These are phyloP conservation scores for Pichia kluyveri DNA, from an alignment of 805 yeast genomes.

Conservation along the genomic window DNA sequence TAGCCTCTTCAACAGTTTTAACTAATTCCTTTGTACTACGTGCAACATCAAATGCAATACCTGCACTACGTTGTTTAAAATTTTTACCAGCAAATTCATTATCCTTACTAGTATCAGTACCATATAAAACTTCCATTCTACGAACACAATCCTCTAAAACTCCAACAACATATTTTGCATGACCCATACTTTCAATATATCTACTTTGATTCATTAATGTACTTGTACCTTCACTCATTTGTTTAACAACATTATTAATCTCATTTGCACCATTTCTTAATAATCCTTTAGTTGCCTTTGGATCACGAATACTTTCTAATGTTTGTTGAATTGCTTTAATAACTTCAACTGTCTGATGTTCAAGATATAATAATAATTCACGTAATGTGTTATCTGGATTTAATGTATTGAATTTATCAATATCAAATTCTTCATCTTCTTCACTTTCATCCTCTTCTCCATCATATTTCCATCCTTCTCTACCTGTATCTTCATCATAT, in stretches of 20 bases:
- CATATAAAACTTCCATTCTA: slow-evolving; percentile 69
- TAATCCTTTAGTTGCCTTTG: slow-evolving; percentile 67
- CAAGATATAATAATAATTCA: slow-evolving; percentile 75
- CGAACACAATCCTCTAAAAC: slow-evolving; percentile 77
- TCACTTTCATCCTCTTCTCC: slow-evolving; percentile 12
- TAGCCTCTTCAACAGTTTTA: slow-evolving; percentile 91
- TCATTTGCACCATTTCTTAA: slow-evolving; percentile 64
- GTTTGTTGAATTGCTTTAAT: slow-evolving; percentile 82
- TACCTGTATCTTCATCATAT: slow-evolving; percentile 33
- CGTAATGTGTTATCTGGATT: slow-evolving; percentile 85
- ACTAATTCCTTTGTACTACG: slow-evolving; percentile 94
- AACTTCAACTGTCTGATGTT: slow-evolving; percentile 88
- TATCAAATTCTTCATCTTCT: slow-evolving; percentile 38
- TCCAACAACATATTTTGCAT: slow-evolving; percentile 85
- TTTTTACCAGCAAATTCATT: slow-evolving; percentile 80
- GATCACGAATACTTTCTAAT: slow-evolving; percentile 65
- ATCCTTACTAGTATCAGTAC: slow-evolving; percentile 26
- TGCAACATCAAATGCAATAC: slow-evolving; percentile 92
- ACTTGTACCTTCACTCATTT: slow-evolving; percentile 85
- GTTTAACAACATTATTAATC: slow-evolving; percentile 69
- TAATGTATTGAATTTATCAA: slow-evolving; percentile 69
- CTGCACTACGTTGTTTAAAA: slow-evolving; percentile 89
- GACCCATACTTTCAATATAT: slow-evolving; percentile 76
- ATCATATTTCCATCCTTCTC: slow-evolving; percentile 37
- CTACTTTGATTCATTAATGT: slow-evolving; percentile 83